phyloP scores from a whole-genome alignment of 1,139 yeast species.

The Kazachstania sp. region DNA sequence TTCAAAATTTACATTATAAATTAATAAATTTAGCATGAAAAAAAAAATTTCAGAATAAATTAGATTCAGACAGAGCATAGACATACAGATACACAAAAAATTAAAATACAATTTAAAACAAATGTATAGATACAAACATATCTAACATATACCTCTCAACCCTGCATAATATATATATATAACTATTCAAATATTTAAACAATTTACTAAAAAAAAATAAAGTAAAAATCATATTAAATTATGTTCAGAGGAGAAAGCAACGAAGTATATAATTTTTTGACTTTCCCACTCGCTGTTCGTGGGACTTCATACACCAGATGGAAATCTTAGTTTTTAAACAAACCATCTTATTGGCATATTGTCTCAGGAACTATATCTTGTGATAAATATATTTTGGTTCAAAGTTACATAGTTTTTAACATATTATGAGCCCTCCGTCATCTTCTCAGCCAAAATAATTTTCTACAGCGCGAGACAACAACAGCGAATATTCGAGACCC shows the following conservation, averaged over 20 bases:
- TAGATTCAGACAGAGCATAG: background rate
- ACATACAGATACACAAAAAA: background rate
- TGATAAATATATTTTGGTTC: too few species aligned
- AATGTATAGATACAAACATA: background rate
- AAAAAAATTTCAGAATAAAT: background rate
- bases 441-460: too few species aligned
- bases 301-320: too few species aligned
- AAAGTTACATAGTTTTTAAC: too few species aligned
- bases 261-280: too few species aligned
- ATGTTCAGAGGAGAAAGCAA: background rate
- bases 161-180: background rate
- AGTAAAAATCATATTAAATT: background rate
- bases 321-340: too few species aligned
- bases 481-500: too few species aligned
- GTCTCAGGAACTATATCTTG: too few species aligned
- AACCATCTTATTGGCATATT: too few species aligned
- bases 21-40: background rate
- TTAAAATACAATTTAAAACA: background rate
- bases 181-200: background rate
- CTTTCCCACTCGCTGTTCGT: too few species aligned
- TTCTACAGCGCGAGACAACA: too few species aligned
- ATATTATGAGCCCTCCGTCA: too few species aligned
- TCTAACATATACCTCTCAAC: background rate
- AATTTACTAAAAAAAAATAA: background rate
- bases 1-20: slow-evolving; percentile 15